Conservation (phyloP, 192 early-diverging fungal species). For the Coemansia sp. region DNA sequence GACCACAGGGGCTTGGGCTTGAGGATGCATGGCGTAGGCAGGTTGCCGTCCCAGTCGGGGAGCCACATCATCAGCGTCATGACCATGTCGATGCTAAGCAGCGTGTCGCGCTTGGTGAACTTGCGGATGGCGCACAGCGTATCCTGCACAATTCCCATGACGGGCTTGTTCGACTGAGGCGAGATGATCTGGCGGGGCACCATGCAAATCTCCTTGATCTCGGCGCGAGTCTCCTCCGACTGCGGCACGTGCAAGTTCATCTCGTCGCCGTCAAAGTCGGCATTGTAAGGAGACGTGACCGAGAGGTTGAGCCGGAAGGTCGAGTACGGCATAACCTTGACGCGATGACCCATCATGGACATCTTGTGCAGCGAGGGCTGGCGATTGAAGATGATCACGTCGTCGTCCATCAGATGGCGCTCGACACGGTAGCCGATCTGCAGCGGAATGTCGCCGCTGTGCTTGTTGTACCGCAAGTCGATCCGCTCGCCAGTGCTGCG, state of each 20-base stretch:
- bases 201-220: slow-evolving; percentile 96
- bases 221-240: slow-evolving; percentile 94
- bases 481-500: slow-evolving; percentile 93
- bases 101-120: slow-evolving; percentile 93
- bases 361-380: slow-evolving; percentile 99
- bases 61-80: slow-evolving; percentile 98
- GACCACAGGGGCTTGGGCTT: slow-evolving; percentile 99
- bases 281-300: slow-evolving; percentile 98
- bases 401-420: slow-evolving; percentile 92
- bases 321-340: slow-evolving; percentile 98
- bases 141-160: slow-evolving; percentile 99
- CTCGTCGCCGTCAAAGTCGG: slow-evolving; percentile 99
- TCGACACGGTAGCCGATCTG: slow-evolving; percentile 94
- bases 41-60: slow-evolving; percentile 91
- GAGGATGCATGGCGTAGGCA: slow-evolving; percentile 92
- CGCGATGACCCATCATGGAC: slow-evolving; percentile 99
- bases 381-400: slow-evolving; percentile 98
- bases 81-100: slow-evolving; percentile 84
- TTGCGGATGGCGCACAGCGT: slow-evolving; percentile 94
- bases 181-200: slow-evolving; percentile 97
- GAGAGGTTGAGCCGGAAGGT: slow-evolving; percentile 98
- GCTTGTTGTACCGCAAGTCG: slow-evolving; percentile 86
- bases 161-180: slow-evolving; percentile 96
- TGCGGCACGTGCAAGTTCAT: slow-evolving; percentile 99
- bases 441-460: slow-evolving; percentile 80